phyloP scores from a whole-genome alignment of 306 rosid genomes.

The Dryas drummondii region DNA sequence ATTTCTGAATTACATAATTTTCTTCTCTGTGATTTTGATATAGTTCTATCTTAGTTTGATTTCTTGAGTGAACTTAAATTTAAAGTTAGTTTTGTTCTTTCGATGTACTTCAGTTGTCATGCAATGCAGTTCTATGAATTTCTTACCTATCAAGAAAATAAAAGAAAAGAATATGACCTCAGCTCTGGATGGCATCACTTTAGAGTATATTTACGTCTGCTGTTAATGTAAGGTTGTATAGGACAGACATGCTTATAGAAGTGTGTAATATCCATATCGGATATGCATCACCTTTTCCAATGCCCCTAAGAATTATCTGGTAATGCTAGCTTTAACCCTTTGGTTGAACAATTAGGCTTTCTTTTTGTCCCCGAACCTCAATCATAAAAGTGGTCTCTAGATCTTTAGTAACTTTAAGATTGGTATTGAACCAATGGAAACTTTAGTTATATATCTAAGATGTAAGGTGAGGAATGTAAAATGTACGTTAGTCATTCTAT shows the following conservation, averaged over 20 bases:
- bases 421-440: neutral
- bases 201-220: no score
- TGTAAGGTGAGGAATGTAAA: neutral
- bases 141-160: neutral
- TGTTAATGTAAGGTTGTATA: no score
- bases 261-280: no score
- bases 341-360: neutral
- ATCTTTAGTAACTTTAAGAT: no score
- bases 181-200: no score
- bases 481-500: neutral
- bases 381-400: neutral
- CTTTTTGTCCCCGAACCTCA: neutral
- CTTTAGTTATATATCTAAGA: neutral
- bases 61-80: neutral
- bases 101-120: neutral
- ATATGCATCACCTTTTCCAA: no score
- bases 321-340: no score
- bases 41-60: neutral
- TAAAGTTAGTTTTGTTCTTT: neutral
- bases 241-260: no score
- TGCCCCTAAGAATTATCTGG: neutral
- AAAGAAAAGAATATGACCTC: neutral
- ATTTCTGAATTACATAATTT: neutral
- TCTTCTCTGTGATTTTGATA: neutral
- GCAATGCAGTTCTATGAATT: neutral